phyloP scores from a whole-genome alignment of 73 alveolate species.

The Tetrahymena borealis region DNA sequence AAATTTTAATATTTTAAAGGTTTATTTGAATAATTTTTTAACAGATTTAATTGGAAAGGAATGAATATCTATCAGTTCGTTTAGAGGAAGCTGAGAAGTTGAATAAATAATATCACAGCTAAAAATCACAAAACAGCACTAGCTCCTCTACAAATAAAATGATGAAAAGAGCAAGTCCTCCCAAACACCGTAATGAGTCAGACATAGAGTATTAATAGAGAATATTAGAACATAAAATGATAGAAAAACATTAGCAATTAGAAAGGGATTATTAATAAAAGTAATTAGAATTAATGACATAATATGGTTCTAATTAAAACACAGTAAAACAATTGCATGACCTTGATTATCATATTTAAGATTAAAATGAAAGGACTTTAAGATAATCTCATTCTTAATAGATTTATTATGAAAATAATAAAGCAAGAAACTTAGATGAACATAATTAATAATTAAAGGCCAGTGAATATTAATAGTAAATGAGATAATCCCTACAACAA shows the following conservation, averaged over 20 bases:
- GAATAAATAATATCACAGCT: neutral
- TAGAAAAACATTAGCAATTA: neutral
- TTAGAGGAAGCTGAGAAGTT: neutral
- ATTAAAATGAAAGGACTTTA: neutral
- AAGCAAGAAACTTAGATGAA: neutral
- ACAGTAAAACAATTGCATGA: neutral
- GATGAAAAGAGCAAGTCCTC: neutral
- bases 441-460: neutral
- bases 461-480: neutral
- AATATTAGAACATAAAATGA: neutral
- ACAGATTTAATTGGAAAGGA: neutral
- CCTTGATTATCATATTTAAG: neutral
- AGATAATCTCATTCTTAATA: neutral
- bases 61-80: neutral
- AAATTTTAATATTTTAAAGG: too few relatives aligned
- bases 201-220: neutral
- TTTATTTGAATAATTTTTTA: neutral
- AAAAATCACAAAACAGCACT: neutral
- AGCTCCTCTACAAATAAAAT: too few relatives aligned
- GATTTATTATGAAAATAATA: neutral
- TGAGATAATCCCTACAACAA: neutral
- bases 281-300: neutral
- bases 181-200: neutral
- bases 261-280: neutral
- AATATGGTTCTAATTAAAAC: neutral